Base-by-base conservation (phyloP, 192 early-diverging fungal genomes). In the Coemansia pectinata region DNA sequence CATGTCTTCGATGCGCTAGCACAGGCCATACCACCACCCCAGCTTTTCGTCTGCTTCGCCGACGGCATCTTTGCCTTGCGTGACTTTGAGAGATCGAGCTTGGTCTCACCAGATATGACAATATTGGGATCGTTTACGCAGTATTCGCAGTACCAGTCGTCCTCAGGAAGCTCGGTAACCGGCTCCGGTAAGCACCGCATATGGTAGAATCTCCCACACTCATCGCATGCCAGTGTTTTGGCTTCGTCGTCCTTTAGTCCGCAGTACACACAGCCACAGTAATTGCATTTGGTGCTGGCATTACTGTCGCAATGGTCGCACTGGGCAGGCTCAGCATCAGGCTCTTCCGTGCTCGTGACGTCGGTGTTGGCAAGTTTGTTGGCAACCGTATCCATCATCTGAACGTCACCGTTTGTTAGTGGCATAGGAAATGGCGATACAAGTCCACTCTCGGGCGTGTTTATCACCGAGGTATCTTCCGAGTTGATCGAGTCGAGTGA, bases 21-120 rank as follows among this genome's bases (percentile, higher is more conserved):
- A 53, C 87, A 89, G 2, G 84, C 79, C 73, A 87, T 84, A 14
- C 87, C 87, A 29, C 87, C 75, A 19, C 87, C 87, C 87, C 87
- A 87, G 14, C 74, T 74, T 53, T 78, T 85, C 1, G 68, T 86
- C 71, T 81, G 78, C 12, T 60, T 88, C 1, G 86, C 87, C 45
- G 88, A 87, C 0, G 84, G 81, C 74, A 83, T 78, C 65, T 85
- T 86, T 4, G 79, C 65, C 67, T 73, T 72, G 55, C 81, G 78
- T 21, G 70, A 69, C 34, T 78, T 85, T 0, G 76, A 70, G 48
- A 84, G 44, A 53, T 84, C 71, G 0, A 85, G 65, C 53, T 75
- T 66, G 59, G 85, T 70, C 25, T 85, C 86, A 25, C 78, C 81
- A 12, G 69, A 31, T 15, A 89, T 60, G 0, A 81, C 72, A 2